phyloP scores from a whole-genome alignment of 164 flowering plant species.

The Nelumbo lutea region DNA sequence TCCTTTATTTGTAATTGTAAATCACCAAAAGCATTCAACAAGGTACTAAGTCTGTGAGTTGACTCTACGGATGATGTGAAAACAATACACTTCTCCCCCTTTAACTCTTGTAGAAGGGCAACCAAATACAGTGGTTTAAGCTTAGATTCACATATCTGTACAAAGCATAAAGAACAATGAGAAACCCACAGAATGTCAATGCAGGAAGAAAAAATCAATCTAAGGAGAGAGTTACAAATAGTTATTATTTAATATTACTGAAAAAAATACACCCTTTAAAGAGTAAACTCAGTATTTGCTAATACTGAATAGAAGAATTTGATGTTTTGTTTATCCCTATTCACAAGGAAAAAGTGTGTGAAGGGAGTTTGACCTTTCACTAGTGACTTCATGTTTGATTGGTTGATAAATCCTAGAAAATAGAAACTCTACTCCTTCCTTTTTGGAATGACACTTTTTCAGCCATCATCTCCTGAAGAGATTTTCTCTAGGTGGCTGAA shows the following conservation, averaged over 20 bases:
- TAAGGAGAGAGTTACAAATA: background rate
- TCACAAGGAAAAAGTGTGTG: background rate
- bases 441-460: too few species aligned
- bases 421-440: too few species aligned
- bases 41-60: conserved; percentile 64
- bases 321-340: background rate
- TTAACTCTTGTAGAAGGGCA: conserved; percentile 58
- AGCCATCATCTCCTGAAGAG: too few species aligned
- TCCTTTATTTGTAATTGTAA: conserved; percentile 57
- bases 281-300: background rate
- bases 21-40: conserved; percentile 62
- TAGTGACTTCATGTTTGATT: background rate
- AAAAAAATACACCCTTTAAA: background rate
- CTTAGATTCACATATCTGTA: conserved; percentile 72
- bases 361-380: background rate
- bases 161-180: conserved; percentile 3
- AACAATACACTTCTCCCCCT: conserved; percentile 71
- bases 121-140: conserved; percentile 72
- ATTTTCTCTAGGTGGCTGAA: too few species aligned
- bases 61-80: conserved; percentile 83
- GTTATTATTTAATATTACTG: background rate
- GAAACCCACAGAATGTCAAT: background rate
- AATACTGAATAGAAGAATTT: background rate
- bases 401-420: background rate
- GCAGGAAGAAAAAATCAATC: background rate